Base-by-base conservation (phyloP, 768 basidiomycete genomes). In the Crassisporium funariophilum region DNA sequence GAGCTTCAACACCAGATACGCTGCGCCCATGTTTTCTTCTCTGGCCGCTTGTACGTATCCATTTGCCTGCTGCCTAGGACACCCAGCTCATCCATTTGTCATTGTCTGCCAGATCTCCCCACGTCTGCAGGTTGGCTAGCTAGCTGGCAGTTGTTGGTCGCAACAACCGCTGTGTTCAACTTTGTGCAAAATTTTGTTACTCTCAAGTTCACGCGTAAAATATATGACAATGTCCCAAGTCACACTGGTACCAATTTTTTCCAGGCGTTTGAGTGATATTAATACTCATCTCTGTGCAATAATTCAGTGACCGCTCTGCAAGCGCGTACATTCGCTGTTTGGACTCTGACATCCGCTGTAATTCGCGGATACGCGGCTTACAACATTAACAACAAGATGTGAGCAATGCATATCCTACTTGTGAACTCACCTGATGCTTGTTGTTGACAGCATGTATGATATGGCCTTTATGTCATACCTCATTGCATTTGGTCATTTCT, bases 341-440 rank as follows among this genome's bases (percentile, higher is more conserved):
- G 95, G 95, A 98, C 95, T 0, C 65, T 95, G 41, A 85, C 88
- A 4, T 82, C 91, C 6, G 91, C 89, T 17, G 70, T 88, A 36
- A 83, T 98, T 39, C 84, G 95, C 25, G 71, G 76, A 38, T 94
- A 94, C 57, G 90, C 92, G 9, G 93, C 95, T 5, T 98, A 94
- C 68, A 76, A 98, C 62, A 88, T 98, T 55, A 72, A 84, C 47
- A 75, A 83, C 60, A 91, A 91, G 69, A 72, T 77, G 95, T 95
- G 61, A 54, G 84, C 72, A 49, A 31, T 16, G 12, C 27, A 35
- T 4, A 57, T 24, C 51, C 38, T 21, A 15, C 33, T 22, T n/a
- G 53, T 19, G 42, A 19, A 11, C 17, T 41, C 40, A 25, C 52
- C 42, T 52, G 50, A 21, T 27, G 47, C n/a, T 29, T 33, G 52